A percentile compares a stretch with the other conserved stretches of the same genome.
phyloP scores from a whole-genome alignment of 108 stramenopile genomes.

The Hondaea fermentalgiana region DNA sequence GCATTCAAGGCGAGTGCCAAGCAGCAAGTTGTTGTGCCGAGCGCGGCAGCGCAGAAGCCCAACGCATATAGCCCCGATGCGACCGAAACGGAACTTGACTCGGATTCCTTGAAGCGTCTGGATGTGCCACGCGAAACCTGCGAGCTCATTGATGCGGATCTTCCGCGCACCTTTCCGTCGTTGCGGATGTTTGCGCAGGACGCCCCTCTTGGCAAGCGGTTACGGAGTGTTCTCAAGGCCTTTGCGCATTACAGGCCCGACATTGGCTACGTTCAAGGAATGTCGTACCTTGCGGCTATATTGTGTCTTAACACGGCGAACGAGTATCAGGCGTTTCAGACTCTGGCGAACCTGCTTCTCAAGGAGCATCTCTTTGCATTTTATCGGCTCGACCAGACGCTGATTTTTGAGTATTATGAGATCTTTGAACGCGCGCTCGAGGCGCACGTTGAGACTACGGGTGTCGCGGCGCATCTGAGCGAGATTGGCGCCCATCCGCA shows the following conservation, averaged over 20 bases:
- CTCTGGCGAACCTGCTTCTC: not conserved
- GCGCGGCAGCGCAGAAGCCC: not conserved
- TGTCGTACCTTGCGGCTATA: not conserved
- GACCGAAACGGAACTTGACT: not conserved
- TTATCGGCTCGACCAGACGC: not conserved
- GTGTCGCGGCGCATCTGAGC: not conserved
- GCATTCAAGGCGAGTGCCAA: not conserved
- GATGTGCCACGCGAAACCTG: not conserved
- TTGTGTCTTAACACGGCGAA: not conserved
- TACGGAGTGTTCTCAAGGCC: not conserved
- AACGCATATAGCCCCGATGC: not conserved
- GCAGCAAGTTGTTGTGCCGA: not conserved
- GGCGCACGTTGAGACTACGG: not conserved
- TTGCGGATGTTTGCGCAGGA: not conserved
- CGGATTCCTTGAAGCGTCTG: not conserved
- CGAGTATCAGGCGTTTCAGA: slow-evolving; percentile 4
- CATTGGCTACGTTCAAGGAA: slow-evolving; percentile 1
- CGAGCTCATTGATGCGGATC: not conserved
- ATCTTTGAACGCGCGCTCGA: not conserved
- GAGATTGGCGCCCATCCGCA: not conserved
- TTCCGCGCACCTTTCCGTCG: not conserved
- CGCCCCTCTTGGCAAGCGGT: not conserved
- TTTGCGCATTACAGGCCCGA: not conserved
- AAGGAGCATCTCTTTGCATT: not conserved
- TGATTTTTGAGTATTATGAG: slow-evolving; percentile 9